Evolutionary conservation across 2,329 filamentous ascomycete genomes (phyloP), one percentile per base, ranked within the genome.

Genomic region (Fusarium sp.): DNA sequence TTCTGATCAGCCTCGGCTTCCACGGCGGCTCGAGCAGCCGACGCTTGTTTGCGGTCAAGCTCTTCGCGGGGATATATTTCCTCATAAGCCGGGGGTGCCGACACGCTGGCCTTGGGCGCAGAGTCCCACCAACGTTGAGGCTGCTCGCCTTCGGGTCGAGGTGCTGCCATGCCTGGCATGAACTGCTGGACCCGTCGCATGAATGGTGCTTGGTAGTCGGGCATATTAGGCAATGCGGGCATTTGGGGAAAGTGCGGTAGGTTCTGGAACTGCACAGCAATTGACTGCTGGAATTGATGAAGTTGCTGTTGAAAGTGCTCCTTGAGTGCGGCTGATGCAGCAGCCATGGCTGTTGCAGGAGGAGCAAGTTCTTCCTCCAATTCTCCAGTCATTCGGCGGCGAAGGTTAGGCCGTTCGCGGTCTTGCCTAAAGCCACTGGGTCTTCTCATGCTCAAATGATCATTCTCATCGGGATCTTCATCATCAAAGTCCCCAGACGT

Each of bases 291-390:
- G 73, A 94, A 85, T 61, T 94, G 89, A 58, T 94, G 90, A 47
- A 94, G 84, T 74, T 94, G 92, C 18, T 89, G 85, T 28, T 89
- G 85, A 20, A 95, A 80, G 60, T 94, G 91, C 56, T 94, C 91
- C 72, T 90, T 89, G 80, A 93, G 86, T 15, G 90, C 91, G 41
- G 88, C 84, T 73, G 93, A 87, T 12, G 90, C 91, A 49, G 88
- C 84, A 74, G 93, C 86, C 46, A 91, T 86, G 6, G 88, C 86
- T 5, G 85, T 84, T 6, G 86, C 83, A 4, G 89, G 87, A 3
- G 88, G 87, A 18, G 84, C 83, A 38, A 80, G 77, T 16, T 80
- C 78, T 36, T 75, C 73, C 33, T 71, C 67, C 15, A 72, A 37
- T 20, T 70, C 74, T 4, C 78, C 77, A 2, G 80, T 80, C 33